Percentiles rank a stretch among this genome's conserved stretches.
Conservation (phyloP, 148 eudicot genomes). For the Suaeda aralocaspica region DNA sequence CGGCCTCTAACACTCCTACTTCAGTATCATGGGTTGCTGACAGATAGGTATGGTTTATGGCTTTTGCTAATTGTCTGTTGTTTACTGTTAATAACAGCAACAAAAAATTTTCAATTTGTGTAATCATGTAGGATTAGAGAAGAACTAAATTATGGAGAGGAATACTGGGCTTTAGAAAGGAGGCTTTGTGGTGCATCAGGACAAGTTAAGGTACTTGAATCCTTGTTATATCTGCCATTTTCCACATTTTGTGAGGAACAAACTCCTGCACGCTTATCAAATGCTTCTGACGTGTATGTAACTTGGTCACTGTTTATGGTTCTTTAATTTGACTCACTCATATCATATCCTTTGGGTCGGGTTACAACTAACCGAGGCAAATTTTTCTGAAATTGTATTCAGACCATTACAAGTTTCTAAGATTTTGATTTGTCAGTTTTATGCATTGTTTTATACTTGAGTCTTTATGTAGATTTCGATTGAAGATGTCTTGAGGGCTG, state of each 20-base stretch:
- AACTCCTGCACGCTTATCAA: background rate
- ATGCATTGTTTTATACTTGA: slow-evolving; percentile 12
- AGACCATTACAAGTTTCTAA: background rate
- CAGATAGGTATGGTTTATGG: slow-evolving; percentile 49
- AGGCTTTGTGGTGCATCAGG: slow-evolving; percentile 63
- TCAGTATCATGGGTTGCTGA: slow-evolving; percentile 52
- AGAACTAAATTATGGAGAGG: slow-evolving; percentile 67
- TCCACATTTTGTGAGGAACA: background rate
- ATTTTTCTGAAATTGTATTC: background rate
- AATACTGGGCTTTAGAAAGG: slow-evolving; percentile 91
- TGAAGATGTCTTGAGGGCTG: slow-evolving; percentile 74
- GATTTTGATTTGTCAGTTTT: background rate
- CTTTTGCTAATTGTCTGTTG: background rate
- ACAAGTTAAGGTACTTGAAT: slow-evolving; percentile 45
- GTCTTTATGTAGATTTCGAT: slow-evolving; percentile 42
- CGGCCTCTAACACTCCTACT: slow-evolving; percentile 55
- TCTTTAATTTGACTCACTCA: background rate
- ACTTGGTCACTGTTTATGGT: background rate
- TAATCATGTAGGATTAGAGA: slow-evolving; percentile 55
- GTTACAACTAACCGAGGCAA: background rate
- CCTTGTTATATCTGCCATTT: background rate
- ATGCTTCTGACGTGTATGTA: background rate
- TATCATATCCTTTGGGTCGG: background rate
- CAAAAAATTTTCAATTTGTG: slow-evolving; percentile 13
- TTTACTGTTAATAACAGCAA: background rate